These are phyloP conservation scores for Dunaliella sp. DNA, from an alignment of 139 green algal genomes.

Conservation along the genomic window DNA sequence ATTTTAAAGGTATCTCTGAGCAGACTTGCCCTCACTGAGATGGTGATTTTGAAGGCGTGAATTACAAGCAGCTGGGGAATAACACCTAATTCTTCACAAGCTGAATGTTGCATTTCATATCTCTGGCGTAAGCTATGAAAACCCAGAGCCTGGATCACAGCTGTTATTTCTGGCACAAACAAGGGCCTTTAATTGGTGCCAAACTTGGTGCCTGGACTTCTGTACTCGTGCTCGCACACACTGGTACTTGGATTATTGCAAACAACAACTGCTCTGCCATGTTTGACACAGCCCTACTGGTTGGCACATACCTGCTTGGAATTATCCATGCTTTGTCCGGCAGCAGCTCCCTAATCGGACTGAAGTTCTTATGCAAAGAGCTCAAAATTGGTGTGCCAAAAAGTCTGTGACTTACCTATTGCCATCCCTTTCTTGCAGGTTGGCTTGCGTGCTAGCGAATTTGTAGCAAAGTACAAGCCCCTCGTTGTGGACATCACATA, in stretches of 20 bases:
- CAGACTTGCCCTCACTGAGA: background rate
- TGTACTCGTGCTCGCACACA: too few relatives aligned
- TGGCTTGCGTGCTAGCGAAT: conserved; percentile 50
- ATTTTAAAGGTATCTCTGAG: background rate
- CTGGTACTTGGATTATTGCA: background rate
- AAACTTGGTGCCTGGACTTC: too few relatives aligned
- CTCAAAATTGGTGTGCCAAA: background rate
- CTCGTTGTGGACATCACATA: conserved; percentile 66
- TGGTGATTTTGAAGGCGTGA: background rate
- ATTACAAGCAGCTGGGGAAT: background rate
- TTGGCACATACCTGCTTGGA: background rate
- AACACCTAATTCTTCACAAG: background rate
- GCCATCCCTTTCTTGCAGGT: conserved; percentile 55
- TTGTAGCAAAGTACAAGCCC: conserved; percentile 58
- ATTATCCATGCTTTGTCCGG: background rate
- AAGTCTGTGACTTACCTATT: background rate
- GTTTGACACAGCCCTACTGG: background rate
- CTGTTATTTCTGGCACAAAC: too few relatives aligned
- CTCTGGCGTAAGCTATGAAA: background rate
- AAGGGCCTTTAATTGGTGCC: too few relatives aligned
- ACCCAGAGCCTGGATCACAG: background rate
- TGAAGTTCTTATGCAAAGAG: background rate
- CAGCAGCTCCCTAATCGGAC: background rate
- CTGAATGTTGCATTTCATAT: background rate
- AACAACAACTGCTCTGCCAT: background rate